phyloP scores from a whole-genome alignment of 2,329 filamentous ascomycete genomes.

The Ilyonectria robusta region DNA sequence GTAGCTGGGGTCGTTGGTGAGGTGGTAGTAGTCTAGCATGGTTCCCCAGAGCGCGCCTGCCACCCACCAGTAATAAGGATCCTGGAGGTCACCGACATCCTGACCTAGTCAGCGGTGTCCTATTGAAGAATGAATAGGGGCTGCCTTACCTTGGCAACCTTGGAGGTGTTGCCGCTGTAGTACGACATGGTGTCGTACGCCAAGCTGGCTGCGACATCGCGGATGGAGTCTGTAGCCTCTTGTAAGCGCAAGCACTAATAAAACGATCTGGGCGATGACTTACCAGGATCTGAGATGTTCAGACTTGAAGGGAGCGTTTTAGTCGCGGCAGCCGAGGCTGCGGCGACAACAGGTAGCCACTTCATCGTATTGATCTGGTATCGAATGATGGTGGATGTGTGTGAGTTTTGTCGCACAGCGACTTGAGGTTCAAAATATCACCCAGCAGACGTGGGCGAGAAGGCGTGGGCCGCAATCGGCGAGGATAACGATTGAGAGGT shows the following conservation, averaged over 20 bases:
- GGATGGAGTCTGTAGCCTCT: slow-evolving; percentile 68
- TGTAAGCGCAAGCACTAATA: slow-evolving; percentile 21
- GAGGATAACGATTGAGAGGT: too few relatives aligned
- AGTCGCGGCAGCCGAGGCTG: slow-evolving; percentile 19
- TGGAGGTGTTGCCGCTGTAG: slow-evolving; percentile 74
- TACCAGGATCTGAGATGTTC: slow-evolving; percentile 38
- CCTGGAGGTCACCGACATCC: slow-evolving; percentile 73
- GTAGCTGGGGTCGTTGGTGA: slow-evolving; percentile 74
- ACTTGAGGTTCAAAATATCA: neutral
- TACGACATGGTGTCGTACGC: slow-evolving; percentile 74
- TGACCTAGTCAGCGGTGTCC: slow-evolving; percentile 43
- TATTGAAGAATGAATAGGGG: neutral
- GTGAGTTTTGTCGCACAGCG: slow-evolving; percentile 13
- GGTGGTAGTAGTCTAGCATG: slow-evolving; percentile 79
- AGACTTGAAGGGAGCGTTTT: slow-evolving; percentile 18
- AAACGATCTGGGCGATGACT: slow-evolving; percentile 3
- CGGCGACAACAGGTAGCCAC: slow-evolving; percentile 20
- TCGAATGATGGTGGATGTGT: neutral
- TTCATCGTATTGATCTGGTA: slow-evolving; percentile 21
- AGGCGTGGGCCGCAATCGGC: neutral
- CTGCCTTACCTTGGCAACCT: slow-evolving; percentile 59
- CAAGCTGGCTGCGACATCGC: slow-evolving; percentile 71
- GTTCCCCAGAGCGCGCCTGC: slow-evolving; percentile 76
- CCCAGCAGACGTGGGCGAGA: neutral
- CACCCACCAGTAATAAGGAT: slow-evolving; percentile 80